phyloP scores from a whole-genome alignment of 768 basidiomycete species.

The Pholiota conissans region DNA sequence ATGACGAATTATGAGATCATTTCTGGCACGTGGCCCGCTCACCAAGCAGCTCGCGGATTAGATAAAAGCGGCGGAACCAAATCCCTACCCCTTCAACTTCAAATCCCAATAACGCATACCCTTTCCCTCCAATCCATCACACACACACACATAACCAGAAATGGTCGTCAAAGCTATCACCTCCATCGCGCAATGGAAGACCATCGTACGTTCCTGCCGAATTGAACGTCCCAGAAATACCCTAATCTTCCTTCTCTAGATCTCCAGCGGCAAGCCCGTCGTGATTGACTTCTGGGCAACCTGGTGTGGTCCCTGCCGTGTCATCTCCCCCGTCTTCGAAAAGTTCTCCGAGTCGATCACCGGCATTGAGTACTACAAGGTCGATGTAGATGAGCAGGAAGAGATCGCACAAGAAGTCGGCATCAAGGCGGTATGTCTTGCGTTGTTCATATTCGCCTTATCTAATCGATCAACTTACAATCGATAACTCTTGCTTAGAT shows the following conservation, averaged over 20 bases:
- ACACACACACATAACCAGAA: neutral
- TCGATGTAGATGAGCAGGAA: slow-evolving; percentile 64
- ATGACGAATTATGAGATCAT: slow-evolving; percentile 9
- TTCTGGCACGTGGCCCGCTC: slow-evolving; percentile 20
- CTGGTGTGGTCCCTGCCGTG: slow-evolving; percentile 74
- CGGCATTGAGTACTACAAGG: slow-evolving; percentile 64
- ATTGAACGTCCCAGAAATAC: too few relatives aligned
- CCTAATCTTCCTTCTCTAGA: slow-evolving; percentile 26
- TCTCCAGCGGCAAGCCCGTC: slow-evolving; percentile 44
- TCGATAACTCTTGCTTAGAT: slow-evolving; percentile 38
- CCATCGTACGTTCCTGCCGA: slow-evolving; percentile 37
- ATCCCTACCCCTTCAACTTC: too few relatives aligned
- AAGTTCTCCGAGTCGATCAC: slow-evolving; percentile 40
- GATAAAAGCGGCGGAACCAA: slow-evolving; percentile 9
- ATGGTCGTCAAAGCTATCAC: slow-evolving; percentile 42
- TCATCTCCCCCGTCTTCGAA: slow-evolving; percentile 68
- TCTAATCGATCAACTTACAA: too few relatives aligned
- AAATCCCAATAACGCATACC: neutral
- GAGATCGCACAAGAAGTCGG: slow-evolving; percentile 59
- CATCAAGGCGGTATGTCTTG: slow-evolving; percentile 55
- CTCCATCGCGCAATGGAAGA: slow-evolving; percentile 38
- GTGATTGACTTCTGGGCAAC: slow-evolving; percentile 77
- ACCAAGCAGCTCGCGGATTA: slow-evolving; percentile 15
- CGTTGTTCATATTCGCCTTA: neutral
- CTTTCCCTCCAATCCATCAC: slow-evolving; percentile 1